These are phyloP conservation scores for Andalucia godoyi DNA, from an alignment of 78 protist genomes.

Conservation along the genomic window DNA sequence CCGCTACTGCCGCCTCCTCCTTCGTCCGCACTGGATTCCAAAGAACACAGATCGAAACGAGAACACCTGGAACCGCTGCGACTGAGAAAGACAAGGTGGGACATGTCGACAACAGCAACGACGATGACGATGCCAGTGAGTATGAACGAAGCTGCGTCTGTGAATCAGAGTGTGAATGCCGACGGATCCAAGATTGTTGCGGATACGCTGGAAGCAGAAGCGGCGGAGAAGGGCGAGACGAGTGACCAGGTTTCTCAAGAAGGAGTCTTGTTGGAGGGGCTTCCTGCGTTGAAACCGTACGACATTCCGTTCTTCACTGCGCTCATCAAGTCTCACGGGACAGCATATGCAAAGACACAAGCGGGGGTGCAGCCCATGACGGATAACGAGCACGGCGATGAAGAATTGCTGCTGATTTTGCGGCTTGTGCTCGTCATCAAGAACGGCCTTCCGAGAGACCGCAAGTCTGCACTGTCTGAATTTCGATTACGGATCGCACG, in stretches of 20 bases:
- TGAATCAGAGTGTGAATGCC: too few species aligned
- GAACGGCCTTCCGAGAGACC: constrained; percentile 96
- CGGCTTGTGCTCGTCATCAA: constrained; percentile 79
- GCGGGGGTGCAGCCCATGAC: too few species aligned
- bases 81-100: too few species aligned
- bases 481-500: constrained; percentile 90
- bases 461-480: constrained; percentile 89
- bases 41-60: too few species aligned
- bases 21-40: too few species aligned
- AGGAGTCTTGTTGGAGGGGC: constrained; percentile 6
- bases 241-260: not conserved
- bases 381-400: constrained; percentile 58
- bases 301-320: constrained; percentile 77
- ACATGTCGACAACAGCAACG: too few species aligned
- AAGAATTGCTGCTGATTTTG: constrained; percentile 67
- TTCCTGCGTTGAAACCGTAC: constrained; percentile 88
- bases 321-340: constrained; percentile 38
- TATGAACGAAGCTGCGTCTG: too few species aligned
- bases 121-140: too few species aligned
- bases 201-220: not conserved
- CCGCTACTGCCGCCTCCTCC: too few species aligned
- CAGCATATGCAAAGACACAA: too few species aligned
- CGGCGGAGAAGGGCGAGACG: not conserved
- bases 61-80: too few species aligned
- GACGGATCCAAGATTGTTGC: too few species aligned